phyloP scores from a whole-genome alignment of 441 rosid genomes.

The Macaranga tanarius region DNA sequence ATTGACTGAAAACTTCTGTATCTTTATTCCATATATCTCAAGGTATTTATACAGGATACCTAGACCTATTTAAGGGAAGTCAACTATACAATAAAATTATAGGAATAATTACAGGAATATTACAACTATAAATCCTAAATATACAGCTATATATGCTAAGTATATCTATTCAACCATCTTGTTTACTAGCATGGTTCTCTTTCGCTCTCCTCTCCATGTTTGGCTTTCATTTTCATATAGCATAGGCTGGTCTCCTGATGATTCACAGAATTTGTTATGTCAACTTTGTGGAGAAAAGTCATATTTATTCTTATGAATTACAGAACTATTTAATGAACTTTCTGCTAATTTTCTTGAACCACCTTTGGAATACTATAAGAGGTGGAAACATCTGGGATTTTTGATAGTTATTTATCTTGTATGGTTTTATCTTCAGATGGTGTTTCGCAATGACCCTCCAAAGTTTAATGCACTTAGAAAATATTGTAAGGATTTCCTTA shows the following conservation, averaged over 20 bases:
- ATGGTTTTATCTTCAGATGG: constrained; percentile 52
- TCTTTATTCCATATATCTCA: too few species aligned
- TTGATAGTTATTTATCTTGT: not conserved
- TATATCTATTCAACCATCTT: not conserved
- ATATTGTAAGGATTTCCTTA: constrained; percentile 63
- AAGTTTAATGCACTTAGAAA: constrained; percentile 67
- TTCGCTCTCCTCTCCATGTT: not conserved
- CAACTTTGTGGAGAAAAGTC: not conserved
- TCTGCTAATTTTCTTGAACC: constrained; percentile 2
- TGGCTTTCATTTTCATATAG: not conserved
- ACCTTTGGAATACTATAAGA: not conserved
- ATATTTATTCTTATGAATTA: not conserved
- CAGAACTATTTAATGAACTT: not conserved
- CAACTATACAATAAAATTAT: too few species aligned
- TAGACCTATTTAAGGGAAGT: too few species aligned
- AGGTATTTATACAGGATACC: too few species aligned
- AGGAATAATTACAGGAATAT: too few species aligned
- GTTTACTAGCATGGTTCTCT: not conserved
- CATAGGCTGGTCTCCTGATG: not conserved
- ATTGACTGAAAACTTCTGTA: too few species aligned
- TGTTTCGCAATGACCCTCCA: constrained; percentile 65
- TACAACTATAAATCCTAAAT: too few species aligned
- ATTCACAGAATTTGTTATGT: not conserved
- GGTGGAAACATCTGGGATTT: constrained; percentile 1
- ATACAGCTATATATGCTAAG: too few species aligned